Evolutionary conservation across 2,329 filamentous ascomycete species (phyloP).

Genomic region (Leptographium procerum): DNA sequence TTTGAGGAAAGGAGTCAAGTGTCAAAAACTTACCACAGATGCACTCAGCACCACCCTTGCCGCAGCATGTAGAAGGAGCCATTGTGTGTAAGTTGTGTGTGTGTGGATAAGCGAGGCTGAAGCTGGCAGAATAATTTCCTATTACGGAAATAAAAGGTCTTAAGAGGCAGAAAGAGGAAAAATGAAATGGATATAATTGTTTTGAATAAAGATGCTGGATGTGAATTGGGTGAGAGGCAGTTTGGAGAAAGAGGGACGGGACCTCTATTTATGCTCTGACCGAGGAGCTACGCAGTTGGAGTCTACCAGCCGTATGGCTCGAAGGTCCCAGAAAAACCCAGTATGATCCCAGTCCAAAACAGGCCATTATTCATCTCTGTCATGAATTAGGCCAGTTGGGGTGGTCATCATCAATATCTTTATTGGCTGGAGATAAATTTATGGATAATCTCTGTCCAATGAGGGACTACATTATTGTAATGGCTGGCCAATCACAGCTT

Average conservation of each 20-base stretch:
- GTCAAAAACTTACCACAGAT: slow-evolving; percentile 40
- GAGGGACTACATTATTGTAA: background rate
- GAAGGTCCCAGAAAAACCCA: background rate
- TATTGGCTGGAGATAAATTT: slow-evolving; percentile 6
- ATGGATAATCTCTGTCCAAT: slow-evolving; percentile 5
- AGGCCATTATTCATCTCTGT: slow-evolving; percentile 4
- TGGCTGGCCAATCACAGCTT: background rate
- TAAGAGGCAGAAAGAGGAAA: background rate
- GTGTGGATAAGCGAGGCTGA: background rate
- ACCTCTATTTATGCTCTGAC: background rate
- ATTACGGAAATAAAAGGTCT: background rate
- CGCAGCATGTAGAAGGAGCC: slow-evolving; percentile 41
- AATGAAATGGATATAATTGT: background rate
- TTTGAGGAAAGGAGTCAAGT: too few species aligned
- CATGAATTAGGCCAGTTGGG: background rate
- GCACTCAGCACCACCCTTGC: slow-evolving; percentile 39
- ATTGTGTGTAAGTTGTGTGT: slow-evolving; percentile 1
- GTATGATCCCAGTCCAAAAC: background rate
- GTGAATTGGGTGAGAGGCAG: too few species aligned
- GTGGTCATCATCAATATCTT: slow-evolving; percentile 4
- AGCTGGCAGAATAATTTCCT: background rate
- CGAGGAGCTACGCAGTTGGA: background rate
- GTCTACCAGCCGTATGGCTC: background rate
- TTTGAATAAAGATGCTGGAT: too few species aligned
- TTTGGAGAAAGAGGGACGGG: background rate